phyloP scores from a whole-genome alignment of 2,329 filamentous ascomycete species.

The Phialophora tarda region DNA sequence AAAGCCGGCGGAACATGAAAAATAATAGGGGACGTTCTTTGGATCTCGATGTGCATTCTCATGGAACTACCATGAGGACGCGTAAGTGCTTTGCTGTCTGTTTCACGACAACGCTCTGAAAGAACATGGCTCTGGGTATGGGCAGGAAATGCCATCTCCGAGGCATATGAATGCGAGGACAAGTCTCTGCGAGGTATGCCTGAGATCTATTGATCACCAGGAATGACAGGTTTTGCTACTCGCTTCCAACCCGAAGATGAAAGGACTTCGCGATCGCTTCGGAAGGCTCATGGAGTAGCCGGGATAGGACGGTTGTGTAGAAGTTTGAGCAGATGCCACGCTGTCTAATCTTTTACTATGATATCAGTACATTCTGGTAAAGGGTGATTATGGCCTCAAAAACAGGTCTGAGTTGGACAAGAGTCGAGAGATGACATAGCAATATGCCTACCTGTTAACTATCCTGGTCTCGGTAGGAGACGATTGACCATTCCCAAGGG shows the following conservation, averaged over 20 bases:
- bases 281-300: not conserved
- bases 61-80: not conserved
- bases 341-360: not conserved
- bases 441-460: not conserved
- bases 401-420: not conserved
- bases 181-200: not conserved
- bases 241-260: not conserved
- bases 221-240: not conserved
- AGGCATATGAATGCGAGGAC: not conserved
- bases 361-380: not conserved
- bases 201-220: not conserved
- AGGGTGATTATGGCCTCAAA: not conserved
- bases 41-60: not conserved
- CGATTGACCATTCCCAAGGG: not conserved
- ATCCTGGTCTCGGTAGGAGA: not conserved
- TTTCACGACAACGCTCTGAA: not conserved
- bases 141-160: not conserved
- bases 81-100: not conserved
- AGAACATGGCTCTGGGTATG: not conserved
- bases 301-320: not conserved
- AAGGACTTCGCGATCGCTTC: not conserved
- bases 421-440: not conserved
- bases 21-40: not conserved
- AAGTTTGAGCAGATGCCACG: not conserved
- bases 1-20: not conserved